Evolutionary conservation across 768 basidiomycete species (phyloP), one percentile per base, ranked within the genome.

Genomic region (Pulveroboletus frians): DNA sequence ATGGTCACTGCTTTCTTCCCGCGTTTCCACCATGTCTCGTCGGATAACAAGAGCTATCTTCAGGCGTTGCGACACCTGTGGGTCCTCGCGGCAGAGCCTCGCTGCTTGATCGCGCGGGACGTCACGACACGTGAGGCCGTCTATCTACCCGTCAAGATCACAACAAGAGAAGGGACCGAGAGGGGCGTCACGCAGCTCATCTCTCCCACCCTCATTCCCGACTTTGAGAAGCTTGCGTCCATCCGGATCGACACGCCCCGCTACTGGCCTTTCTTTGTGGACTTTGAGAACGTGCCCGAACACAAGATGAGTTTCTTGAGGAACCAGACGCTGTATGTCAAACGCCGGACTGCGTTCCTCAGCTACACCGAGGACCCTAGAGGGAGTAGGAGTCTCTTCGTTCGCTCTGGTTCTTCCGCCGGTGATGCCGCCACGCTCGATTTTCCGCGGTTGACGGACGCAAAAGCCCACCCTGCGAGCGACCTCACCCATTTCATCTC

Each of bases 61-160:
- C 96, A 97, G 66, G 92, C 93, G 1, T 79, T 94, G 52, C 83
- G 96, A 7, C 95, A 98, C 64, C 69, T 99, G 20, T 99, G 96
- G 96, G 92, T 90, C 2, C 76, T 99, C 38, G 95, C 96, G 1
- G 86, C 88, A 5, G 95, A 99, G 60, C 96, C 96, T 4, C 72
- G 95, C 41, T 97, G 95, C 62, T 74, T 99, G 15, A 79, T 93
- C 32, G 90, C 92, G 0, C 80, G 90, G 27, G 96, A 99, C 57
- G 90, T 96, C 27, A 93, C 97, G 58, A 90, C 88, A 3, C 78
- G 79, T 3, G 90, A 96, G 63, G 83, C 92, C 0, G 90, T 95
- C 20, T 95, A 93, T 64, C 78, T 99, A 0, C 96, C 94, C 0
- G 79, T 97, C 60, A 94, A 92, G 67, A 81, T 97, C 54, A 84